phyloP scores from a whole-genome alignment of 106 monocot genomes.

The Apostasia shenzhenica region DNA sequence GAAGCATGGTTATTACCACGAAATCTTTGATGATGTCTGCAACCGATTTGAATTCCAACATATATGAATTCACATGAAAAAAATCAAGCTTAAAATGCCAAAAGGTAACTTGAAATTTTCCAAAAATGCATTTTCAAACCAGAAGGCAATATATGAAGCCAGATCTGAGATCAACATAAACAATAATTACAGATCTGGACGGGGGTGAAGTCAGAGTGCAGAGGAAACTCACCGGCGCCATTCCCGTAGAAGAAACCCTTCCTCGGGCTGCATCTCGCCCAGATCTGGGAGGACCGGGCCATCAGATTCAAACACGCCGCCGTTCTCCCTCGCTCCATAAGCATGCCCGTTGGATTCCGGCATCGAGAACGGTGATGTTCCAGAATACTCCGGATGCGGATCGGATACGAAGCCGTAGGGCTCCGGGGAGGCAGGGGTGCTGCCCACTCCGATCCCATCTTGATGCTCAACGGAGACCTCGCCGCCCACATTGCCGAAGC shows the following conservation, averaged over 20 bases:
- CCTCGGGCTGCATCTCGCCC: slow-evolving; percentile 7
- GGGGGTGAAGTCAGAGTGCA: not conserved
- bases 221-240: slow-evolving; percentile 8
- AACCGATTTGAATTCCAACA: too few relatives aligned
- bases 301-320: slow-evolving; percentile 1
- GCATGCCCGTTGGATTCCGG: slow-evolving; percentile 5
- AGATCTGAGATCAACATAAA: too few relatives aligned
- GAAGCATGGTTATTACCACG: too few relatives aligned
- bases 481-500: slow-evolving; percentile 5
- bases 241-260: slow-evolving; percentile 11
- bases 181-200: slow-evolving; percentile 2
- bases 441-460: not conserved
- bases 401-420: not conserved
- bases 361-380: not conserved
- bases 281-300: slow-evolving; percentile 6
- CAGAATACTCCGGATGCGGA: not conserved
- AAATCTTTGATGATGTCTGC: too few relatives aligned
- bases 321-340: not conserved
- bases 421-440: not conserved
- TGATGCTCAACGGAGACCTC: not conserved
- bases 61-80: too few relatives aligned
- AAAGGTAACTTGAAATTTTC: too few relatives aligned
- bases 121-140: too few relatives aligned
- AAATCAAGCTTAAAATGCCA: too few relatives aligned
- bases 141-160: too few relatives aligned